Conservation (phyloP, 139 green algal genomes). For the Volvox reticuliferus region DNA sequence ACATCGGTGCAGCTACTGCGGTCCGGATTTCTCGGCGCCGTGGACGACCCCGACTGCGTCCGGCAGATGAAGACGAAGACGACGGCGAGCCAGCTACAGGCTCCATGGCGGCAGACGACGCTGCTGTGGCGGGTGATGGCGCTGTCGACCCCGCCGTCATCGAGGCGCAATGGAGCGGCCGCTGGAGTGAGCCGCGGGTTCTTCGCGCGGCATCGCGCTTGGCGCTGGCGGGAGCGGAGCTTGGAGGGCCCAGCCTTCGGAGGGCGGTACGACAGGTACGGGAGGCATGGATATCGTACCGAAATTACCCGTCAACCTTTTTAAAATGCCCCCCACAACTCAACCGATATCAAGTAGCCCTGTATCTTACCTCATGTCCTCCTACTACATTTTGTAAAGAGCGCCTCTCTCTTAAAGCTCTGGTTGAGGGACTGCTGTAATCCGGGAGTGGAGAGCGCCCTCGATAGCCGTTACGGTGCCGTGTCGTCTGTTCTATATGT, state of each 20-base stretch:
- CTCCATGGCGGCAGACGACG: slow-evolving; percentile 27
- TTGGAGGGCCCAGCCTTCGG: slow-evolving; percentile 6
- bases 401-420: too few species aligned
- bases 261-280: slow-evolving; percentile 29
- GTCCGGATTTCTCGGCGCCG: background rate
- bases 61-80: background rate
- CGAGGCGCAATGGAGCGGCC: slow-evolving; percentile 12
- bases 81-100: background rate
- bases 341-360: too few species aligned
- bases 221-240: slow-evolving; percentile 37
- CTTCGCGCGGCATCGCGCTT: slow-evolving; percentile 33
- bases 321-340: too few species aligned
- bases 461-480: too few species aligned
- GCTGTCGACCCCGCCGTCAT: background rate
- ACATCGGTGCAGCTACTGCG: background rate
- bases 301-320: too few species aligned
- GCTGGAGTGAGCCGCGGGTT: slow-evolving; percentile 6
- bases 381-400: too few species aligned
- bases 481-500: too few species aligned
- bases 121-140: background rate
- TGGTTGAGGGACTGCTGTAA: too few species aligned
- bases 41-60: background rate
- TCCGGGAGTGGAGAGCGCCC: too few species aligned
- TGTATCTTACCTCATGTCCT: too few species aligned
- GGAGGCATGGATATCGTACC: background rate